A percentile compares a stretch with the other conserved stretches of the same genome.
Conservation (phyloP, 139 green algal species). For the Micractinium sp. region DNA sequence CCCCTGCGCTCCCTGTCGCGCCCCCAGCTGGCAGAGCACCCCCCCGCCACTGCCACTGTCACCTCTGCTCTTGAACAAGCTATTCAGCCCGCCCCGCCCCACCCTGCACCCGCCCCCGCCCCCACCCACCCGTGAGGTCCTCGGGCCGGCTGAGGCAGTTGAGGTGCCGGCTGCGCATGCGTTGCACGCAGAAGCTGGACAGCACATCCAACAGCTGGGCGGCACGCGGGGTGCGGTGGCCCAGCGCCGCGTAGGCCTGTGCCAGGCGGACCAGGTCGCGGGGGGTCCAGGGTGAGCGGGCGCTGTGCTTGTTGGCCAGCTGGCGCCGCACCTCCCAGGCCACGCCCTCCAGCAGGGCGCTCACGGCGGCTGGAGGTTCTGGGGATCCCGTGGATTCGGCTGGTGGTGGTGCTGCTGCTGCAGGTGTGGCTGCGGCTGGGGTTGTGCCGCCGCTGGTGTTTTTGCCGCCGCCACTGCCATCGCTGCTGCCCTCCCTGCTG, state of each 20-base stretch:
- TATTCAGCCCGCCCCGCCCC: background rate
- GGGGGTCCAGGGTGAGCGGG: constrained; percentile 43
- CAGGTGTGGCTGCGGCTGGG: background rate
- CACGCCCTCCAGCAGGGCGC: background rate
- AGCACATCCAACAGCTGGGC: constrained; percentile 55
- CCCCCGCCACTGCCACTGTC: too few relatives aligned
- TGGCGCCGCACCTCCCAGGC: constrained; percentile 38
- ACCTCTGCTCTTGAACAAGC: too few relatives aligned
- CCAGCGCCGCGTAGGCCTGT: background rate
- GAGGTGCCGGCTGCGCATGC: constrained; percentile 51
- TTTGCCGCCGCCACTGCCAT: background rate
- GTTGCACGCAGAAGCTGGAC: constrained; percentile 43
- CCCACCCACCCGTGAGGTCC: constrained; percentile 30
- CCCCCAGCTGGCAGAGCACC: too few relatives aligned
- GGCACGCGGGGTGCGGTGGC: background rate
- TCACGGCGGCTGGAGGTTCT: background rate
- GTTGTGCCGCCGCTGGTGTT: background rate
- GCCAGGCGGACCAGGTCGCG: constrained; percentile 52
- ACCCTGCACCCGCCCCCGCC: background rate
- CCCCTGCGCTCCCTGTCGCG: too few relatives aligned
- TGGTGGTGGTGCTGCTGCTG: background rate
- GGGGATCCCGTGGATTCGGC: background rate
- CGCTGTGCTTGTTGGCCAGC: constrained; percentile 56
- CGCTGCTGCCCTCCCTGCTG: background rate
- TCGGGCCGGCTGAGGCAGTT: constrained; percentile 40